Base-by-base conservation (phyloP, 139 green algal genomes). In the Volvox reticuliferus region DNA sequence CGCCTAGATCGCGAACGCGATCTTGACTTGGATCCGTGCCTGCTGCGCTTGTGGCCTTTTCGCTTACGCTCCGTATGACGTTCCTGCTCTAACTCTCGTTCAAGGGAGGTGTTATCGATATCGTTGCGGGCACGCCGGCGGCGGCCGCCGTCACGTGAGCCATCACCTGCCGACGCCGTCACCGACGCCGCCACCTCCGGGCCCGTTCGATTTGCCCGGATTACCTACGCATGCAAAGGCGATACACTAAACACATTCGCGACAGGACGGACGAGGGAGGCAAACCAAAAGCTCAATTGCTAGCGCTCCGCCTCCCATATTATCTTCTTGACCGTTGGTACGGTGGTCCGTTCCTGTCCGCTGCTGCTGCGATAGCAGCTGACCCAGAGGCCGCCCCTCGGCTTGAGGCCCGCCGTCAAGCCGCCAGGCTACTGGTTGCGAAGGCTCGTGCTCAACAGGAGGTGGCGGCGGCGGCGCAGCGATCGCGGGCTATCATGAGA, bases 381-480 rank as follows among this genome's bases (percentile, higher is more conserved):
- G 67, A 80, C 13, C 32, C 85, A 0, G 85, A 89, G 12, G 86
- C 86, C 19, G 86, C 44, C n/a, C 30, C 87, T 12, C 32, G 61
- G 16, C 35, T 86, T 33, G 61, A 91, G 76, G 87, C 87, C 2
- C 87, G 87, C 21, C 87, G 76, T 12, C 87, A 86, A 55, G 87
- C 87, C 2, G 87, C 76, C 16, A 37, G 62, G 61, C 24, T 86
- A 77, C 87, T 91, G 61, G 20, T 91, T 2, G 75, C 87, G 19
- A 91, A 91, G 35, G 76, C 76, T 77, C 85, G 73, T 35, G 87
- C 76, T 33, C 28, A 91, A 77, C 76, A 86, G 62, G 76, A 85
- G 62, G 33, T 86, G 76, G 87, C 76, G 32, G 87, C 75, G 87
- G 76, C 75, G 61, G 87, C 61, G 32, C 87, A 79, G 87, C 87